Conservation (phyloP, 352 stramenopile genomes). For the Phytophthora pseudosyringae region DNA sequence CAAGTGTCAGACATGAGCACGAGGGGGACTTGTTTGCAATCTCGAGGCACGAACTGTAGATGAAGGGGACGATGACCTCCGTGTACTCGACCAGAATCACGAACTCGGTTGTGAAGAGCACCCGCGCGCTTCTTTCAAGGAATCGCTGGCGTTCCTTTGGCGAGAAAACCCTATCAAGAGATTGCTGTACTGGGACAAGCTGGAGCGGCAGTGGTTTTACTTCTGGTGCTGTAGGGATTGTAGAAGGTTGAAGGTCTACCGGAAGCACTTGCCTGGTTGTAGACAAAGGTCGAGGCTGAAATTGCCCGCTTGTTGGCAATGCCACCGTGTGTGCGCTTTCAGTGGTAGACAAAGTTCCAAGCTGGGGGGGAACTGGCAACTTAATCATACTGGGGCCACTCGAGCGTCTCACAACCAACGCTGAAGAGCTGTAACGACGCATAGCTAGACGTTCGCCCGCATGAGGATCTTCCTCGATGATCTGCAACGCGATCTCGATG, state of each 20-base stretch:
- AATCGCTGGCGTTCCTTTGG: background rate
- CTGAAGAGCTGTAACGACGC: background rate
- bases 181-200: background rate
- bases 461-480: background rate
- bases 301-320: too few relatives aligned
- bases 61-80: background rate
- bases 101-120: background rate
- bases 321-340: too few relatives aligned
- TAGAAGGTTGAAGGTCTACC: too few relatives aligned
- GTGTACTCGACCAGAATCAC: background rate
- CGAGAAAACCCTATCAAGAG: background rate
- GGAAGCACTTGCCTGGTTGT: too few relatives aligned
- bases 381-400: background rate
- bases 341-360: too few relatives aligned
- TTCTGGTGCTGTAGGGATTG: background rate
- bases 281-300: too few relatives aligned
- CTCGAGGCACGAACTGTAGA: background rate
- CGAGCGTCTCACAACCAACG: background rate
- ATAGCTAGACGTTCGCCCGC: background rate
- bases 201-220: background rate
- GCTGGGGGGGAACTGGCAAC: too few relatives aligned
- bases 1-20: too few relatives aligned
- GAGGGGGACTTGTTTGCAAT: too few relatives aligned
- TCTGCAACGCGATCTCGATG: background rate
- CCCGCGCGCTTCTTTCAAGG: background rate